Percentiles rank a stretch among this genome's conserved stretches.
Conservation (phyloP, 139 green algal species). For the Chlamydomonas sp. region DNA sequence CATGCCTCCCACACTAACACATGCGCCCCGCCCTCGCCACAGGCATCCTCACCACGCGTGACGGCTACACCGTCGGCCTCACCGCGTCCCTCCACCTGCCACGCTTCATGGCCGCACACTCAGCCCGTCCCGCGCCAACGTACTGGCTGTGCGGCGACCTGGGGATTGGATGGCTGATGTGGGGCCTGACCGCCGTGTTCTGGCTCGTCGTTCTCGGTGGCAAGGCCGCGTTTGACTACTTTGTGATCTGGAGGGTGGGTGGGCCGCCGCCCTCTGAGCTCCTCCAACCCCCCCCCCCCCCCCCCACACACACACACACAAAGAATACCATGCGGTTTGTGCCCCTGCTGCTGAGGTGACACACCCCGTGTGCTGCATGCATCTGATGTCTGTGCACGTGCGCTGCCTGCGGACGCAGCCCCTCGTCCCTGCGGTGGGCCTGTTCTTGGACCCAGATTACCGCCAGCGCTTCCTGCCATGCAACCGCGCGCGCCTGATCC, state of each 20-base stretch:
- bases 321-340: neutral
- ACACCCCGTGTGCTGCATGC: no score
- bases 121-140: neutral
- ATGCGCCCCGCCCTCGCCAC: no score
- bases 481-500: neutral
- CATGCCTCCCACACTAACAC: neutral
- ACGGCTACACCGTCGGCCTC: neutral
- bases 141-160: neutral
- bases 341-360: neutral
- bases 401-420: no score
- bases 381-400: no score
- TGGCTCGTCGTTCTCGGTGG: neutral
- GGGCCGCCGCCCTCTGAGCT: no score
- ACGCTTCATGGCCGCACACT: neutral
- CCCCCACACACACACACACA: neutral
- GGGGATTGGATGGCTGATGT: neutral
- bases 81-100: neutral
- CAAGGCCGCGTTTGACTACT: slow-evolving; percentile 17
- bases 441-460: slow-evolving; percentile 7
- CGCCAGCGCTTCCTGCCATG: slow-evolving; percentile 6
- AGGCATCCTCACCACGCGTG: neutral
- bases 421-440: neutral
- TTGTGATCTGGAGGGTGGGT: slow-evolving; percentile 6
- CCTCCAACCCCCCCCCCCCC: no score
- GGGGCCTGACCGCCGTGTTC: neutral